Evolutionary conservation across 345 rosid genomes (phyloP), one percentile per base, ranked within the genome.

Genomic region (Diplotaxis tenuifolia): DNA sequence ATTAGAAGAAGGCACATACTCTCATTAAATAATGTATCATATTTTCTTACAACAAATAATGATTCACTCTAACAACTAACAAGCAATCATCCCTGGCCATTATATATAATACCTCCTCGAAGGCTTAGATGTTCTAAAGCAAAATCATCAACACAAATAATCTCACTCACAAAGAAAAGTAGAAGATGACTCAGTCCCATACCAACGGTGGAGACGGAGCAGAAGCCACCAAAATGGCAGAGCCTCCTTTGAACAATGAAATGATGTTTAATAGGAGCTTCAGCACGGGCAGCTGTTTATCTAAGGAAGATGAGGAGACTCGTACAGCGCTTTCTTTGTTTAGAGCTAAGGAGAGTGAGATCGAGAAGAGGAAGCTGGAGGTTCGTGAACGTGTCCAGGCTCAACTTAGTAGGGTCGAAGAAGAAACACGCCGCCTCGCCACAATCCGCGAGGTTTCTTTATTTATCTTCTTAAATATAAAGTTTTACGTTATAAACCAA

Each of bases 301-400:
- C 94, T 2, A 85, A 85, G 80, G 98, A 90, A 75, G 98, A 92
- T 58, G 98, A 92, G 50, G 94, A 92, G 89, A 78, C 94, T 0
- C 87, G 79, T 80, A 83, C 96, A 21, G 89, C 84, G 14, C 78
- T 91, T 7, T 78, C 90, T 5, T 53, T 81, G 8, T 55, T 87
- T 67, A 84, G 85, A 62, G 90, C 89, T n/a, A 84, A 75, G 68
- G 97, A 88, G 78, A 86, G 82, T 61, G 89, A 87, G 84, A 91
- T 88, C 25, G 86, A 84, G 76, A 81, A 76, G 84, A 88, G 81
- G 83, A 90, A 79, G 71, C 74, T 71, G 79, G 85, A 88, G 54
- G 88, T 87, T 52, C 84, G 64, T 72, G 89, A 80, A 77, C 83
- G 76, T 45, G 78, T 87, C 83, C 61, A 86, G 79, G 71, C 85